Base-by-base conservation (phyloP, 2,329 filamentous ascomycete genomes). In the Rhynchosporium agropyri region DNA sequence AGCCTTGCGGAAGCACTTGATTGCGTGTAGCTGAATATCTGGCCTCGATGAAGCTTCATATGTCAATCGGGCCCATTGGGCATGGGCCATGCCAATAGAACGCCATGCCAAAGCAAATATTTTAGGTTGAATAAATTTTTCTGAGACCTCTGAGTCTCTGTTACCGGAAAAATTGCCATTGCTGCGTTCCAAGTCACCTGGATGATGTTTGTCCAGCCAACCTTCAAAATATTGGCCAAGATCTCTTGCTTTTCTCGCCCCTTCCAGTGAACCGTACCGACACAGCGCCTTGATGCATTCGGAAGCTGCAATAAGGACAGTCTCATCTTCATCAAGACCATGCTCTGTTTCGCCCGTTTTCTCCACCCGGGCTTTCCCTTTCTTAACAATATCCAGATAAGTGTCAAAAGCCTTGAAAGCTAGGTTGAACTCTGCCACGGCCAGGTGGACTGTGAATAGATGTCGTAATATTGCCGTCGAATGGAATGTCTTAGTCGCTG, bases 401-500 rank as follows among this genome's bases (percentile, higher is more conserved):
- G 93, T 93, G 74, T 96, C 90, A 66, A 97, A 91, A 0, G 95
- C 91, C 73, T 92, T 92, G 75, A 96, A 88, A 1, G 93, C 93
- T 55, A 98, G 80, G 61, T 97, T 91, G 68, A 97, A 98, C 70
- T 99, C 94, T 8, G 92, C 92, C 20, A 97, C 81, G 2, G 92
- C 85, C 20, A 94, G 81, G 75, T 99, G 95, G 1, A 97, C 89
- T 10, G 87, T 89, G 74, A 98, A 98, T 0, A 99, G 81, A 71
- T 93, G 86, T 63, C 94, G 84, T 36, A 99, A 79, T 65, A 98
- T 90, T 9, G 92, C 81, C 1, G 94, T 96, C 1, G 95, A 99
- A 76, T 99, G 95, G 73, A 95, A 99, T 0, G 93, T 97, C 76
- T 95, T 97, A 9, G 90, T 92, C 7, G 94, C 91, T 28, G 93